Evolutionary conservation across 1,139 yeast species (phyloP).

Genomic region (Suhomyces maxii): DNA sequence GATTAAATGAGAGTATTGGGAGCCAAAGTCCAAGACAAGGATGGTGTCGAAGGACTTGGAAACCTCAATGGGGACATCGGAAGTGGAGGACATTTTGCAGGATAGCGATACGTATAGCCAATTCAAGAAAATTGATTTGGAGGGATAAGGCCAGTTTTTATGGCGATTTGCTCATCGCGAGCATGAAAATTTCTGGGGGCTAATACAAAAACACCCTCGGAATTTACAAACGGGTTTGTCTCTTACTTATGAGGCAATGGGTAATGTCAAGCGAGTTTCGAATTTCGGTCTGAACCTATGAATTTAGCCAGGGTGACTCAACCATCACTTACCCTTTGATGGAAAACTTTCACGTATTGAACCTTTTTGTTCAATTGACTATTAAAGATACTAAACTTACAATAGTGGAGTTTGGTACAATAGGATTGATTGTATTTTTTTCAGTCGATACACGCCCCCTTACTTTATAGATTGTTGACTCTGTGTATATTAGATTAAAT

Average conservation of each 20-base stretch:
- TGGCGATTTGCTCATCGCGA: slow-evolving; percentile 13
- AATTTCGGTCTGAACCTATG: too few relatives aligned
- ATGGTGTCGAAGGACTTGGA: slow-evolving; percentile 92
- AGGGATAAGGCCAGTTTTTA: slow-evolving; percentile 4
- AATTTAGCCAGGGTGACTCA: too few relatives aligned
- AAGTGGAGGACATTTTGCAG: slow-evolving; percentile 11
- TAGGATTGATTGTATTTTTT: too few relatives aligned
- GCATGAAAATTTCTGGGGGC: not conserved
- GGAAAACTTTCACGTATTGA: too few relatives aligned
- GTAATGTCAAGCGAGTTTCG: too few relatives aligned
- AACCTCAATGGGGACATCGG: slow-evolving; percentile 56
- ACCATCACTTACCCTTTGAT: too few relatives aligned
- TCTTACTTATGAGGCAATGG: too few relatives aligned
- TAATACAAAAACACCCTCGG: not conserved
- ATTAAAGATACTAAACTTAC: too few relatives aligned
- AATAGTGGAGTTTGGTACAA: too few relatives aligned
- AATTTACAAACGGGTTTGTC: too few relatives aligned
- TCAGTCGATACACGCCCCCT: not conserved
- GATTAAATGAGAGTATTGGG: slow-evolving; percentile 95
- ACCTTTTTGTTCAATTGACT: too few relatives aligned
- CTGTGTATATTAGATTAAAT: not conserved
- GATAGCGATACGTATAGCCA: slow-evolving; percentile 5
- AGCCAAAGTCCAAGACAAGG: slow-evolving; percentile 95
- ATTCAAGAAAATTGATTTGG: not conserved
- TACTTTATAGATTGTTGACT: not conserved